Base-by-base conservation (phyloP, 345 rosid genomes). In the Kernera saxatilis region DNA sequence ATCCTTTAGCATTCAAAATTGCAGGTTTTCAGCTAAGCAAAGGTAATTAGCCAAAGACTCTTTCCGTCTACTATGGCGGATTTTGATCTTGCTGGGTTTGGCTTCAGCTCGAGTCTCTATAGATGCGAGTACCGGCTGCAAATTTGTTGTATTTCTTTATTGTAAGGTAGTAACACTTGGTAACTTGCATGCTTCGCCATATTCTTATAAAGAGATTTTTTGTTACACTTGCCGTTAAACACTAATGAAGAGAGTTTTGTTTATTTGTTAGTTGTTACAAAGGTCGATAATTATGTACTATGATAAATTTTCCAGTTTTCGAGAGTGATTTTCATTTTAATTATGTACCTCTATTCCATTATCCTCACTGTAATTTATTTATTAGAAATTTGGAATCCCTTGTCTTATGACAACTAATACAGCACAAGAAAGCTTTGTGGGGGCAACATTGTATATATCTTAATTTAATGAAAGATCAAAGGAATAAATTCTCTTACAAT, bases 401-500 rank as follows among this genome's bases (percentile, higher is more conserved):
- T 52, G 50, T 56, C 41, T 14, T 45, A 17, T 18, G 23, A 18
- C 30, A 32, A 14, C 5, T 18, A 18, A 33, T 36, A 6, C 54
- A 46, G 12, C 29, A 46, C 14, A 8, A 30, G 7, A 44, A 29
- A 62, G 50, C 6, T 40, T 60, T 63, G 12, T 44, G 41, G 9
- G 49, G 64, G 32, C 46, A 45, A 59, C 65, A 29, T 29, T 50
- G 13, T 50, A 33, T 49, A 29, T 4, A 41, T 7, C 18, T 54
- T 13, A 21, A 18, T 22, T 54, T 13, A 21, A 18, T 22, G 13
- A 8, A 36, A 32, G 15, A 5, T 27, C 19, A 57, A 64, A 56
- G 55, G 72, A 66, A 73, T 73, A 25, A 48, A 36, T 66, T 57
- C 61, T 48, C 51, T 15, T 46, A 29, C 27, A 36, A 57, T 26